Percentiles rank a stretch among this genome's conserved stretches.
These are phyloP conservation scores for Pichia heedii DNA, from an alignment of 805 yeast species.

Conservation along the genomic window DNA sequence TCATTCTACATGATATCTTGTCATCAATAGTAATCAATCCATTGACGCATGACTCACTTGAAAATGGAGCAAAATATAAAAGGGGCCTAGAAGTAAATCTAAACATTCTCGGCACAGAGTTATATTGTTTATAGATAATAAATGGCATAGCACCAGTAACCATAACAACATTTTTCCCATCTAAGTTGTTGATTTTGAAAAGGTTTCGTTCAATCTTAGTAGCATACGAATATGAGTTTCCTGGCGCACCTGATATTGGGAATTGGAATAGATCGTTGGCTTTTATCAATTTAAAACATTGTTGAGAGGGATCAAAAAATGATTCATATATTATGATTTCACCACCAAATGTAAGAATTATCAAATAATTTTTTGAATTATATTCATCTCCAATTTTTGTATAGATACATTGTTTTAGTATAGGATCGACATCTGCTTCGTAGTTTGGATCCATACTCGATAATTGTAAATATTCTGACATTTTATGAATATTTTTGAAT, in stretches of 20 bases:
- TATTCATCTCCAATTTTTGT: slow-evolving; percentile 54
- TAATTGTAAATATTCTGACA: slow-evolving; percentile 35
- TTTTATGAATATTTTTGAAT: slow-evolving; percentile 39
- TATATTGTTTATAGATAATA: slow-evolving; percentile 53
- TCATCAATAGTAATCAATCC: slow-evolving; percentile 69
- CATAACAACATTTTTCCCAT: slow-evolving; percentile 52
- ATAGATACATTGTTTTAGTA: slow-evolving; percentile 58
- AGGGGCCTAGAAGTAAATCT: slow-evolving; percentile 58
- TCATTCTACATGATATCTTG: slow-evolving; percentile 56
- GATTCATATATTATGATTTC: slow-evolving; percentile 62
- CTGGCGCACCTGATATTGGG: slow-evolving; percentile 69
- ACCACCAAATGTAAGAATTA: slow-evolving; percentile 73
- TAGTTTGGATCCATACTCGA: slow-evolving; percentile 40
- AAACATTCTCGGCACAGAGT: slow-evolving; percentile 55
- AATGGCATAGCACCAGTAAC: slow-evolving; percentile 71
- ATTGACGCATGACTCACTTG: slow-evolving; percentile 23
- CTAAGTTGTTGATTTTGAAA: slow-evolving; percentile 47
- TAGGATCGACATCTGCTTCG: slow-evolving; percentile 59
- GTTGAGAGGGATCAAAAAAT: slow-evolving; percentile 31
- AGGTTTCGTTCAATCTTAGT: slow-evolving; percentile 61
- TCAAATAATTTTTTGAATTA: slow-evolving; percentile 50
- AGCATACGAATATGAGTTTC: slow-evolving; percentile 62
- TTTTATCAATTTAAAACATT: slow-evolving; percentile 34
- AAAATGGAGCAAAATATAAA: slow-evolving; percentile 55
- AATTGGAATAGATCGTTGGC: slow-evolving; percentile 35